A percentile compares a stretch with the other conserved stretches of the same genome.
phyloP scores from a whole-genome alignment of 441 rosid genomes.

The Corymbia calophylla region DNA sequence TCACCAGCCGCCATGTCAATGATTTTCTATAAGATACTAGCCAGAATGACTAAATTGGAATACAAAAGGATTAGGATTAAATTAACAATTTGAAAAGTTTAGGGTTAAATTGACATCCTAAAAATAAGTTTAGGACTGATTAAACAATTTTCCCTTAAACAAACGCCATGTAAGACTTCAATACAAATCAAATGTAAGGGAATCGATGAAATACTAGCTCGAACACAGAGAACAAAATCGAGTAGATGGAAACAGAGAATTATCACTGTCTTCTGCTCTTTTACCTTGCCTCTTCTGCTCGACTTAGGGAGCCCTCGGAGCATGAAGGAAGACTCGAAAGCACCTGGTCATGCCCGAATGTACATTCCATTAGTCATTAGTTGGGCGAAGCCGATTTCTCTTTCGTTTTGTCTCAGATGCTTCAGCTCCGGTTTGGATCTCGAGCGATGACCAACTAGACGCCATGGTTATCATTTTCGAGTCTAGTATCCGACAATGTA shows the following conservation, averaged over 20 bases:
- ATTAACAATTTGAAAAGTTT: neutral
- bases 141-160: neutral
- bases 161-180: neutral
- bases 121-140: neutral
- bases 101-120: neutral
- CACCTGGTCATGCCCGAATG: neutral
- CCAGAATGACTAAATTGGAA: neutral
- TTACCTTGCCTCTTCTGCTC: neutral
- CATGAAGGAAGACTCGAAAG: neutral
- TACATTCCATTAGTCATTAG: neutral
- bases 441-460: neutral
- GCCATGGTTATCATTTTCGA: neutral
- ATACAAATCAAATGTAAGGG: neutral
- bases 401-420: neutral
- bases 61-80: neutral
- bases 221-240: neutral
- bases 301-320: too few species aligned
- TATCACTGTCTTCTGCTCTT: neutral
- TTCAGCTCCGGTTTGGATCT: neutral
- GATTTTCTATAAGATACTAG: fast-evolving
- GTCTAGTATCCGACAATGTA: neutral
- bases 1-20: fast-evolving
- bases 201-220: neutral
- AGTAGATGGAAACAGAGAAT: neutral
- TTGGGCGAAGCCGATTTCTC: neutral